Evolutionary conservation across 2,329 filamentous ascomycete genomes (phyloP).

Genomic region (Stachybotrys chartarum): DNA sequence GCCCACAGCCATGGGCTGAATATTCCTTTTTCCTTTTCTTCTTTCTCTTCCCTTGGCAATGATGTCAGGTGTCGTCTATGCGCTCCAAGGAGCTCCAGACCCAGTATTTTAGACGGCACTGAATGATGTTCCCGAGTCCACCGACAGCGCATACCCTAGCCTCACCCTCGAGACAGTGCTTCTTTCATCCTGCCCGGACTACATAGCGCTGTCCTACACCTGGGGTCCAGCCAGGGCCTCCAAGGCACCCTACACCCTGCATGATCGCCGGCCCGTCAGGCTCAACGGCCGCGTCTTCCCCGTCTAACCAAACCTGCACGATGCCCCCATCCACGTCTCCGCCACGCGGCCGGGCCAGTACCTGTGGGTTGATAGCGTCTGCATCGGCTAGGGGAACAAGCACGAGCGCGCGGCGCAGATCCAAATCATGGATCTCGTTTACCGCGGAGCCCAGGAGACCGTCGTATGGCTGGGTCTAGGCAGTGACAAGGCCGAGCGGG

Average conservation of each 20-base stretch:
- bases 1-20: too few species aligned
- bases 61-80: too few species aligned
- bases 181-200: constrained; percentile 8
- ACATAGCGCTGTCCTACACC: constrained; percentile 16
- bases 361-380: constrained; percentile 15
- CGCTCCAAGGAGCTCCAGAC: too few species aligned
- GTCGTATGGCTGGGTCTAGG: constrained; percentile 13
- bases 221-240: constrained; percentile 9
- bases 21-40: too few species aligned
- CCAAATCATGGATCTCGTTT: constrained; percentile 13
- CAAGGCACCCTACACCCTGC: neutral
- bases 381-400: constrained; percentile 13
- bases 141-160: neutral
- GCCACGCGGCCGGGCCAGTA: constrained; percentile 7
- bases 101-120: neutral
- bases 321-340: constrained; percentile 7
- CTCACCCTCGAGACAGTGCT: constrained; percentile 10
- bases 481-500: constrained; percentile 3
- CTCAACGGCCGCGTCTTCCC: constrained; percentile 8
- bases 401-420: constrained; percentile 12
- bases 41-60: too few species aligned
- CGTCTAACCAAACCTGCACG: constrained; percentile 10
- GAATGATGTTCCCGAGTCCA: constrained; percentile 1
- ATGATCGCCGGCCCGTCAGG: constrained; percentile 3
- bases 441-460: constrained; percentile 10